These are phyloP conservation scores for Coleophoma eucalyptorum DNA, from an alignment of 2,329 filamentous ascomycete species.

Conservation along the genomic window DNA sequence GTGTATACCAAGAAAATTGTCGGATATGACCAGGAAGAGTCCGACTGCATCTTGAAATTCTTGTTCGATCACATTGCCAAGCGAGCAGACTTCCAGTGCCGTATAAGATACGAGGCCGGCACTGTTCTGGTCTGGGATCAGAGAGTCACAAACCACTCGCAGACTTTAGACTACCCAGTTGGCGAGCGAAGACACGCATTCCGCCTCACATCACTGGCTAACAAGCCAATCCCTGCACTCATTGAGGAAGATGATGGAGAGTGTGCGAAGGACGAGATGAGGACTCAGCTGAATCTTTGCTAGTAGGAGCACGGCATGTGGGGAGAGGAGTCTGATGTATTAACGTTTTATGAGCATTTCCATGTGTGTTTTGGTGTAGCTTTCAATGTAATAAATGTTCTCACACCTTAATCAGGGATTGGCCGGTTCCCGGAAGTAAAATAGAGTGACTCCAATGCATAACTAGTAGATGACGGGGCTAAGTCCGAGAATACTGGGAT, in stretches of 20 bases:
- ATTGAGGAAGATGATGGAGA: slow-evolving; percentile 22
- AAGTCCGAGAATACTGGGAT: no score
- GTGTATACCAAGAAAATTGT: slow-evolving; percentile 55
- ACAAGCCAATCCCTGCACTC: slow-evolving; percentile 18
- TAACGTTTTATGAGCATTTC: no score
- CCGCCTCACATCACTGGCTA: slow-evolving; percentile 20
- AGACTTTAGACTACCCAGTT: slow-evolving; percentile 20
- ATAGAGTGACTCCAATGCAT: no score
- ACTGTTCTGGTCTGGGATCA: slow-evolving; percentile 83
- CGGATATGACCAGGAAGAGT: slow-evolving; percentile 61
- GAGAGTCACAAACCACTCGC: slow-evolving; percentile 35
- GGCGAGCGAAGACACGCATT: slow-evolving; percentile 22
- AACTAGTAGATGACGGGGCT: no score
- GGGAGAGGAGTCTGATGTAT: no score
- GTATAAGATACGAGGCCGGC: slow-evolving; percentile 69
- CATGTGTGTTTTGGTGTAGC: no score
- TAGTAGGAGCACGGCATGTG: not conserved
- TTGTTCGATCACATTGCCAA: slow-evolving; percentile 65
- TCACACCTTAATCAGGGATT: no score
- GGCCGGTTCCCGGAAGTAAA: no score
- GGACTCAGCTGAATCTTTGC: slow-evolving; percentile 13
- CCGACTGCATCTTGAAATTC: slow-evolving; percentile 67
- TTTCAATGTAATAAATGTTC: no score
- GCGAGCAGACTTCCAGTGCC: slow-evolving; percentile 66
- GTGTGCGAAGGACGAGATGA: slow-evolving; percentile 12